These are phyloP conservation scores for Mycena capillaripes DNA, from an alignment of 768 basidiomycete genomes.

Conservation along the genomic window DNA sequence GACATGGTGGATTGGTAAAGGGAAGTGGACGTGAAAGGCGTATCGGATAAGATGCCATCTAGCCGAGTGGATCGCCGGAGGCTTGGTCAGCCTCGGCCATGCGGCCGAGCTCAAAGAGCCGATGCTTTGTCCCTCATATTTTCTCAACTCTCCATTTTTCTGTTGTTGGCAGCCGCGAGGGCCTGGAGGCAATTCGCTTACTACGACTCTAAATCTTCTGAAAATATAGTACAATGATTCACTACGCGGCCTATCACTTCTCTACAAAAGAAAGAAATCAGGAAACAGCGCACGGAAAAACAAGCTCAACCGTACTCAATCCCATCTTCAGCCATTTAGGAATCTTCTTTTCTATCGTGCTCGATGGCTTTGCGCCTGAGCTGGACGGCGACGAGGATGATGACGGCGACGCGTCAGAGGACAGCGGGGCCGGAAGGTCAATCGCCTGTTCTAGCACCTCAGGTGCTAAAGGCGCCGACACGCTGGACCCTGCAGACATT, in stretches of 20 bases:
- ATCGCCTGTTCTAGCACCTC: slow-evolving; percentile 69
- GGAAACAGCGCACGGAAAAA: too few relatives aligned
- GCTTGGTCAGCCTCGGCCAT: slow-evolving; percentile 5
- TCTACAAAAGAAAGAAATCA: too few relatives aligned
- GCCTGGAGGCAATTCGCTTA: too few relatives aligned
- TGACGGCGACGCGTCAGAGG: slow-evolving; percentile 37
- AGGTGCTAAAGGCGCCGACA: slow-evolving; percentile 75
- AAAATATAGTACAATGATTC: too few relatives aligned
- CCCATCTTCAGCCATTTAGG: slow-evolving; percentile 87
- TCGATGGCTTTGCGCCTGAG: slow-evolving; percentile 3
- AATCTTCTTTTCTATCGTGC: slow-evolving; percentile 65
- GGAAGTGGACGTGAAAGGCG: background rate
- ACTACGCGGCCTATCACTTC: too few relatives aligned
- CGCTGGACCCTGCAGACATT: slow-evolving; percentile 59
- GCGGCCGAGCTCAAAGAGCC: background rate
- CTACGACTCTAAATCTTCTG: too few relatives aligned
- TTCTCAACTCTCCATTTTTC: too few relatives aligned
- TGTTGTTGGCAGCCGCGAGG: too few relatives aligned
- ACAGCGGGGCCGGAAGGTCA: slow-evolving; percentile 75
- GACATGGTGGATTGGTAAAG: slow-evolving; percentile 17
- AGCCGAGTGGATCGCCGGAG: background rate
- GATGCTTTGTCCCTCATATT: too few relatives aligned
- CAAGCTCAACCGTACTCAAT: slow-evolving; percentile 70
- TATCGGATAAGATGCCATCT: background rate
- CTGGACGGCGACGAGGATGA: slow-evolving; percentile 4